phyloP scores from a whole-genome alignment of 768 basidiomycete genomes.

The Suillus sp. region DNA sequence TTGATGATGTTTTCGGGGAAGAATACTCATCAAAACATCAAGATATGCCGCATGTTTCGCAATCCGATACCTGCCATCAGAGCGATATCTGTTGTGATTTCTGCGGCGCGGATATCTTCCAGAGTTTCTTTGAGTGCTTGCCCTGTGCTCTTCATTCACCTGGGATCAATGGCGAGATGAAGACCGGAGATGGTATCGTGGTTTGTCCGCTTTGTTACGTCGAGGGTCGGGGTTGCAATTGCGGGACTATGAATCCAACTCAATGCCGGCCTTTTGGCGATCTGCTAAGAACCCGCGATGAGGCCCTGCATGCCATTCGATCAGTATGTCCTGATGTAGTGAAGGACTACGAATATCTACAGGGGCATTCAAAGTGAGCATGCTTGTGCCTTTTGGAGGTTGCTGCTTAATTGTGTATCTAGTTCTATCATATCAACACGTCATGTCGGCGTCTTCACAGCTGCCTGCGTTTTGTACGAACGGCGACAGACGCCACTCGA shows the following conservation, averaged over 20 bases:
- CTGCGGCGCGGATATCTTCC: constrained; percentile 80
- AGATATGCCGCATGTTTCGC: constrained; percentile 33
- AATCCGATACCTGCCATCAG: constrained; percentile 19
- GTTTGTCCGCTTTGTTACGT: constrained; percentile 75
- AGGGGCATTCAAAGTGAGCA: constrained; percentile 27
- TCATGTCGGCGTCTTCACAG: constrained; percentile 34
- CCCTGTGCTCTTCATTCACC: constrained; percentile 40
- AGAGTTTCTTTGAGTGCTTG: constrained; percentile 75
- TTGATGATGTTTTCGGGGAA: constrained; percentile 49
- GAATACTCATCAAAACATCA: constrained; percentile 40
- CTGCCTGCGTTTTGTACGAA: constrained; percentile 31
- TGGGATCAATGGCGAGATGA: constrained; percentile 18
- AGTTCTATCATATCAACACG: constrained; percentile 29
- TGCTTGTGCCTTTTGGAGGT: neutral
- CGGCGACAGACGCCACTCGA: constrained; percentile 23
- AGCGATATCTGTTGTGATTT: constrained; percentile 66
- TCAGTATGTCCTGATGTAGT: constrained; percentile 16
- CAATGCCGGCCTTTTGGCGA: constrained; percentile 55
- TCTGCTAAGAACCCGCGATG: constrained; percentile 47
- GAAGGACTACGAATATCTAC: constrained; percentile 17
- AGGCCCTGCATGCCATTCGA: constrained; percentile 35
- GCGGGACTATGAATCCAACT: constrained; percentile 58
- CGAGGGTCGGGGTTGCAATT: constrained; percentile 76
- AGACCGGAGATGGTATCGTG: constrained; percentile 46
- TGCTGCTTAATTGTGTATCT: constrained; percentile 14